Conservation (phyloP, 31 red algal species). For the Pterothamnion heteromorphum region DNA sequence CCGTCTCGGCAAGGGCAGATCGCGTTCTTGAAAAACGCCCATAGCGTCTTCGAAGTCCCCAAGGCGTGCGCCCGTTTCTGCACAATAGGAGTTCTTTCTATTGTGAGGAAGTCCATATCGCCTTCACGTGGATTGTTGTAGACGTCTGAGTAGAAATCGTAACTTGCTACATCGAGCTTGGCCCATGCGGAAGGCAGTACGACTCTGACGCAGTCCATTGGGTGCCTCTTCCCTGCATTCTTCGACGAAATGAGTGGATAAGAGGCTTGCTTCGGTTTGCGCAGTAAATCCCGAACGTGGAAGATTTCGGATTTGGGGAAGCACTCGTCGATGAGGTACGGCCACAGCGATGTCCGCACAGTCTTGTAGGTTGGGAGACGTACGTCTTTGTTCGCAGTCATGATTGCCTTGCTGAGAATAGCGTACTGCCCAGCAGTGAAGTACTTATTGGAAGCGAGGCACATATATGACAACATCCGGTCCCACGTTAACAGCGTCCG, state of each 20-base stretch:
- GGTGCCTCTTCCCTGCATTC: not conserved
- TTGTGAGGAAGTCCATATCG: not conserved
- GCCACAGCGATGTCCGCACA: not conserved
- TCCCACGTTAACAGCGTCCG: not conserved
- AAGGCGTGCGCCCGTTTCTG: not conserved
- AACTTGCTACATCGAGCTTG: not conserved
- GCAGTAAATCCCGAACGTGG: not conserved
- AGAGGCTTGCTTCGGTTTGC: not conserved
- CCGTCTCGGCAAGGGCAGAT: not conserved
- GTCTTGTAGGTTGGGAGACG: not conserved
- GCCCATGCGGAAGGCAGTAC: not conserved
- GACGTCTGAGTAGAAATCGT: not conserved
- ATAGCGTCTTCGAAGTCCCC: not conserved
- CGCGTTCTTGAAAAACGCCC: not conserved
- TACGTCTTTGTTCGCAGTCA: not conserved
- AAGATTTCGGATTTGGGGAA: not conserved
- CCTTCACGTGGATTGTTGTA: constrained; percentile 1
- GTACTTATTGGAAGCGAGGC: not conserved
- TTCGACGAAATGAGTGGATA: not conserved
- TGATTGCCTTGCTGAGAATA: not conserved
- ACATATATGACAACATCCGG: not conserved
- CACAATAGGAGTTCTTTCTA: constrained; percentile 2
- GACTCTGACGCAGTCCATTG: not conserved
- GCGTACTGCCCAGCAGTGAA: not conserved
- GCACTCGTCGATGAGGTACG: not conserved